A percentile compares a stretch with the other conserved stretches of the same genome.
Evolutionary conservation across 176 grass and related monocot genomes (phyloP).

Genomic region (Cenchrus purpureus): DNA sequence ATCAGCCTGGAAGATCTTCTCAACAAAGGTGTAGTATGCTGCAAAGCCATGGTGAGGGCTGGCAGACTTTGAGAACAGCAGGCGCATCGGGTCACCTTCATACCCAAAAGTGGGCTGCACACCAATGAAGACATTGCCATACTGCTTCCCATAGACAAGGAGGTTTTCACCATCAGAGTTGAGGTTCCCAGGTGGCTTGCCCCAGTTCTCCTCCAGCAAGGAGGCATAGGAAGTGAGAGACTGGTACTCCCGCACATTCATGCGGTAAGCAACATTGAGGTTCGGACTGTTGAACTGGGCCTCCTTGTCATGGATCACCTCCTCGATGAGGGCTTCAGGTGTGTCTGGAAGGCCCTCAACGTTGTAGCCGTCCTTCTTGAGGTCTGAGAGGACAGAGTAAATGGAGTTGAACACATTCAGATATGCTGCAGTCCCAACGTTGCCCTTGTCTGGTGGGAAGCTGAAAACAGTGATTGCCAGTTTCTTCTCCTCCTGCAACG

Average conservation of each 20-base stretch:
- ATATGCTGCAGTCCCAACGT: slow-evolving; percentile 89
- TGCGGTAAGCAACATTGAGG: slow-evolving; percentile 89
- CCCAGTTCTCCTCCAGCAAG: slow-evolving; percentile 97
- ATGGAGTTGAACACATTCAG: slow-evolving; percentile 97
- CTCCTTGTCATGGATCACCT: slow-evolving; percentile 98
- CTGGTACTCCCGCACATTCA: slow-evolving; percentile 91
- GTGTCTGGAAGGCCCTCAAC: slow-evolving; percentile 87
- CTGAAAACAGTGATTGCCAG: slow-evolving; percentile 97
- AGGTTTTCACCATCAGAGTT: slow-evolving; percentile 92
- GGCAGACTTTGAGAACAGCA: slow-evolving; percentile 93
- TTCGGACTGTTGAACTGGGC: slow-evolving; percentile 98
- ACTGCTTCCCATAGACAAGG: slow-evolving; percentile 96
- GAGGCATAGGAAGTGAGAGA: slow-evolving; percentile 78
- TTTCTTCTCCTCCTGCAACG: slow-evolving; percentile 69
- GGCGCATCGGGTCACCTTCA: slow-evolving; percentile 97
- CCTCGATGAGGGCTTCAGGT: slow-evolving; percentile 76
- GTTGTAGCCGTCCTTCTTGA: slow-evolving; percentile 82
- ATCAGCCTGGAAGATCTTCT: slow-evolving; percentile 99
- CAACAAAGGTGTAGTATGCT: slow-evolving; percentile 94
- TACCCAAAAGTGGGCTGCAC: slow-evolving; percentile 98
- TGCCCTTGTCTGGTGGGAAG: slow-evolving; percentile 99
- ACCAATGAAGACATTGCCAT: slow-evolving; percentile 95
- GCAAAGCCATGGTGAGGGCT: slow-evolving; percentile 97
- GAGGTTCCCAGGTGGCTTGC: slow-evolving; percentile 91
- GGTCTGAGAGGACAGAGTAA: slow-evolving; percentile 73